Evolutionary conservation across 2,329 filamentous ascomycete species (phyloP).

Genomic region (Penicillium freii): DNA sequence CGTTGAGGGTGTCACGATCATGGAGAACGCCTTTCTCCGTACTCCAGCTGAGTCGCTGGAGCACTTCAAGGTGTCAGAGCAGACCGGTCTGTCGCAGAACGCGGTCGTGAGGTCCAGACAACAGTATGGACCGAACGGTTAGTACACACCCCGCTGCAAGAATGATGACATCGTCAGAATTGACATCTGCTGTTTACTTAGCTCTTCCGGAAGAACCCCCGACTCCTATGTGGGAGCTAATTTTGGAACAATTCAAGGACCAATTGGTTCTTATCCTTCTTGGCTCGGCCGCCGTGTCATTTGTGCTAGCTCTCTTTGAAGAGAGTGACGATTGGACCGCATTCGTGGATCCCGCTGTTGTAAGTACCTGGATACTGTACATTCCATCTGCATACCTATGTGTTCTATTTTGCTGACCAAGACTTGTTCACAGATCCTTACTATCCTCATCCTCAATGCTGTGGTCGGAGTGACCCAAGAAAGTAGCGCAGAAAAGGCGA

Average conservation of each 20-base stretch:
- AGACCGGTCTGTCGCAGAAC: conserved; percentile 49
- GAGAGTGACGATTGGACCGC: conserved; percentile 92
- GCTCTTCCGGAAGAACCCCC: conserved; percentile 85
- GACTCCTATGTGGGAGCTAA: conserved; percentile 92
- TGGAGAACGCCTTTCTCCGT: conserved; percentile 56
- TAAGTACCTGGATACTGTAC: conserved; percentile 52
- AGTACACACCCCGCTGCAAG: conserved; percentile 18
- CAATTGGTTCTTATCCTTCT: conserved; percentile 95
- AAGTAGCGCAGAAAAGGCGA: conserved; percentile 97
- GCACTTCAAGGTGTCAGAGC: conserved; percentile 53
- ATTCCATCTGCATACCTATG: not conserved
- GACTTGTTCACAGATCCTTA: conserved; percentile 68
- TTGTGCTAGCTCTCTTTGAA: conserved; percentile 88
- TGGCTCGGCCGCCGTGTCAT: conserved; percentile 88
- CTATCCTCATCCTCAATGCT: conserved; percentile 93
- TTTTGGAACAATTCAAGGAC: conserved; percentile 98
- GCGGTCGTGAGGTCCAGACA: conserved; percentile 48
- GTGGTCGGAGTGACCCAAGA: conserved; percentile 98
- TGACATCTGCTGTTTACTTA: conserved; percentile 34
- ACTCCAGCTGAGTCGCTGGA: conserved; percentile 51
- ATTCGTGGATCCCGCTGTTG: conserved; percentile 92
- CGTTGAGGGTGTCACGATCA: conserved; percentile 27
- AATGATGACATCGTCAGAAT: conserved; percentile 9
- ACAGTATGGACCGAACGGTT: conserved; percentile 57
- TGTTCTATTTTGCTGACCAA: conserved; percentile 19